These are phyloP conservation scores for Phytopythium vexans DNA, from an alignment of 352 stramenopile genomes.

Conservation along the genomic window DNA sequence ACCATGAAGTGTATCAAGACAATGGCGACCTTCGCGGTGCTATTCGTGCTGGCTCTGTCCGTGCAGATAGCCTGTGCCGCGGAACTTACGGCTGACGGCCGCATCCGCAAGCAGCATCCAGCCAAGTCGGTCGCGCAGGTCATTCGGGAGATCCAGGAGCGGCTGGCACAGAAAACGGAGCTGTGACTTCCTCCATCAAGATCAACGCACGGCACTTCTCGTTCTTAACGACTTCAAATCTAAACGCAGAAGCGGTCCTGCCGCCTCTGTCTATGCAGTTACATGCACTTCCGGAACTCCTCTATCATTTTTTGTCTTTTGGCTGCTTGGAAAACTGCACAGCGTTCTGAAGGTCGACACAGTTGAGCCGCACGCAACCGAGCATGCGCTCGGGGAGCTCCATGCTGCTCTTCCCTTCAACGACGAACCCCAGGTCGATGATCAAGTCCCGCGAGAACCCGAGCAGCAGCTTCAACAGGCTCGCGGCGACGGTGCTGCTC, in stretches of 20 bases:
- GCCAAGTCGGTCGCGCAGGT: too few species aligned
- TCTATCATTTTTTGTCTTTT: constrained; percentile 1
- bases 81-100: too few species aligned
- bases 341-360: constrained; percentile 56
- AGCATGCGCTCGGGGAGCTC: constrained; percentile 79
- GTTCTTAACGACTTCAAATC: constrained; percentile 14
- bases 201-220: constrained; percentile 10
- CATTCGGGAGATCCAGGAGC: too few species aligned
- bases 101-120: too few species aligned
- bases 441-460: constrained; percentile 66
- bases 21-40: too few species aligned
- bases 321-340: constrained; percentile 33
- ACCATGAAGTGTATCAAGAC: too few species aligned
- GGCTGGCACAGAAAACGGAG: too few species aligned
- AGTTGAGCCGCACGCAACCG: constrained; percentile 63
- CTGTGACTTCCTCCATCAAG: too few species aligned
- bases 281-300: background rate
- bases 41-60: too few species aligned
- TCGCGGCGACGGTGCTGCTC: constrained; percentile 67
- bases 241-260: too few species aligned
- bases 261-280: too few species aligned
- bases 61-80: too few species aligned
- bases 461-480: constrained; percentile 68
- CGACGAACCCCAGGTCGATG: constrained; percentile 82
- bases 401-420: constrained; percentile 62